phyloP scores from a whole-genome alignment of 2,329 filamentous ascomycete species.

The Leptographium galeiforme region DNA sequence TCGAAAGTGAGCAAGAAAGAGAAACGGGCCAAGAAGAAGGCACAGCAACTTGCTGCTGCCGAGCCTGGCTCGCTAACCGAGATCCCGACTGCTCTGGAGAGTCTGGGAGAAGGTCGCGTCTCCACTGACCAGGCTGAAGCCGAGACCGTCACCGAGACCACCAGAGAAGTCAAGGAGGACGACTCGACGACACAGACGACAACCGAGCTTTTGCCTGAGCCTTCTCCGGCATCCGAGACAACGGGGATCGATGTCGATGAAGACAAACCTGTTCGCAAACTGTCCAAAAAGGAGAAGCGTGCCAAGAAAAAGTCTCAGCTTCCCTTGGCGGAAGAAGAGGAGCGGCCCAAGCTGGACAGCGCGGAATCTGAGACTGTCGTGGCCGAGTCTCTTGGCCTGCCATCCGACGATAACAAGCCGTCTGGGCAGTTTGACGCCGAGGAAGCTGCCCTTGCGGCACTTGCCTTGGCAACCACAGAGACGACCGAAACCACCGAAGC shows the following conservation, averaged over 20 bases:
- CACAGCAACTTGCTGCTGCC: neutral
- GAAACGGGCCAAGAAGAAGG: slow-evolving; percentile 2
- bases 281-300: neutral
- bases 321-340: neutral
- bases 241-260: neutral
- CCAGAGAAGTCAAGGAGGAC: neutral
- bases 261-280: neutral
- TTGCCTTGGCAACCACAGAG: neutral
- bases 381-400: neutral
- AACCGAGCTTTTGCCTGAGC: neutral
- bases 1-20: slow-evolving; percentile 5
- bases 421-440: neutral
- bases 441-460: neutral
- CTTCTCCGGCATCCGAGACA: no score
- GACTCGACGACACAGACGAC: neutral
- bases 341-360: neutral
- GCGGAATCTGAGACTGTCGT: neutral
- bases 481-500: neutral
- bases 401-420: neutral
- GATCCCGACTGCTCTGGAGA: neutral
- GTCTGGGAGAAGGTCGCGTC: neutral
- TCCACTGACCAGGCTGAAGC: neutral
- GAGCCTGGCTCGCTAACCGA: neutral
- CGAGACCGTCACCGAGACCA: neutral
- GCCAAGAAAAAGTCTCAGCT: slow-evolving; percentile 1